Evolutionary conservation across 129 eudicot species (phyloP).

Genomic region (Daucus carota): DH1_v3.0 NC_030385.2:38613501-38614000

Average conservation of each 20-base stretch:
- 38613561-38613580: not conserved
- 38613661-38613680: not conserved
- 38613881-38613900: not conserved
- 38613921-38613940: not conserved
- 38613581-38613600: not conserved
- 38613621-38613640: too few species aligned
- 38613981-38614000: not conserved
- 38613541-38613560: not conserved
- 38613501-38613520: not conserved
- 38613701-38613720: slow-evolving; percentile 4
- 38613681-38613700: not conserved
- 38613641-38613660: not conserved
- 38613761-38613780: not conserved
- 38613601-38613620: not conserved
- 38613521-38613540: not conserved
- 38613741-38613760: not conserved
- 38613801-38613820: not conserved
- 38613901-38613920: not conserved
- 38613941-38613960: not conserved
- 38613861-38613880: not conserved
- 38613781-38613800: not conserved
- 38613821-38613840: not conserved
- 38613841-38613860: not conserved
- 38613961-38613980: not conserved
- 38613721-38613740: not conserved